Evolutionary conservation across 495 filamentous ascomycete genomes (phyloP).

Genomic region (Cercophora scortea): DNA sequence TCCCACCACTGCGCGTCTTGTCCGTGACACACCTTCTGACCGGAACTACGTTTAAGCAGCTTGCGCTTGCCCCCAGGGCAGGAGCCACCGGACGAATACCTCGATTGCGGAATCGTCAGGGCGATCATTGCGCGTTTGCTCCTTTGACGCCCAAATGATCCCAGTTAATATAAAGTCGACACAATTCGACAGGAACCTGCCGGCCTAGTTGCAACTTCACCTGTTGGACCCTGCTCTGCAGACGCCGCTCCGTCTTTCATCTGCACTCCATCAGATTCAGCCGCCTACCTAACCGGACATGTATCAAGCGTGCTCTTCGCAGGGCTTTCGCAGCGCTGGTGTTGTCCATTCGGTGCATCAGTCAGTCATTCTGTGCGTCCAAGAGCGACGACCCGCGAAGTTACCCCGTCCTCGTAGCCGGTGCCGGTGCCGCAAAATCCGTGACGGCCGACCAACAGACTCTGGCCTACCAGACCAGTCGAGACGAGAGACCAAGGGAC

Average conservation of each 20-base stretch:
- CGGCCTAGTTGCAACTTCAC: neutral
- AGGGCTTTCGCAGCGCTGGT: neutral
- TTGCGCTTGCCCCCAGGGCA: neutral
- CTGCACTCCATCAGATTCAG: conserved; percentile 3
- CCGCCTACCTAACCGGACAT: neutral
- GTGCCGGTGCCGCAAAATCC: too few relatives aligned
- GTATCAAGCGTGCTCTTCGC: neutral
- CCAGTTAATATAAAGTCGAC: conserved; percentile 9
- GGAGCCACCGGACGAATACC: conserved; percentile 20
- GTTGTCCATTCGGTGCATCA: neutral
- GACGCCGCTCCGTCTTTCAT: conserved; percentile 1
- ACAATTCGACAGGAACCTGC: neutral
- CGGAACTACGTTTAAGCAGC: neutral
- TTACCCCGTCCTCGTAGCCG: neutral
- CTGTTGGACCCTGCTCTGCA: conserved; percentile 1
- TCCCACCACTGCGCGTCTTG: too few relatives aligned
- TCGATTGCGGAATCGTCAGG: conserved; percentile 13
- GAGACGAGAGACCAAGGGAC: too few relatives aligned
- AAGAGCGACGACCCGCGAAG: neutral
- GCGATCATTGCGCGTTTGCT: conserved; percentile 7
- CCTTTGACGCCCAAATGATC: neutral
- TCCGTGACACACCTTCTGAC: too few relatives aligned
- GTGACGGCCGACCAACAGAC: too few relatives aligned
- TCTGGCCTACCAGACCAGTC: too few relatives aligned
- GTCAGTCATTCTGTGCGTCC: conserved; percentile 3